Base-by-base conservation (phyloP, 805 yeast species). In the Wickerhamiella cacticola region DNA sequence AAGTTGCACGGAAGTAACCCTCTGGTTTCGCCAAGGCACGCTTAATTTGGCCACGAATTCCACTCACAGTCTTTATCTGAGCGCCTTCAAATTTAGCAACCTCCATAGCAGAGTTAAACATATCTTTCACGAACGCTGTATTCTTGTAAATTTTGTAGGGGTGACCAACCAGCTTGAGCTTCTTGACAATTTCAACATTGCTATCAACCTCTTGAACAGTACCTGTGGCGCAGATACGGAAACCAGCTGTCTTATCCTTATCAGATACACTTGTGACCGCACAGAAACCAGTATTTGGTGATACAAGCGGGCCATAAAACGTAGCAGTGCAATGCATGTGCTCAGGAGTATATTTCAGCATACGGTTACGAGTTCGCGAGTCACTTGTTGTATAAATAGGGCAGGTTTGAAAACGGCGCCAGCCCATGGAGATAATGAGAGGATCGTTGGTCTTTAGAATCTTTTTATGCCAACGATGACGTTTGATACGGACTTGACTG, bases 81-180 rank as follows among this genome's bases (percentile, higher is more conserved):
- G 98, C 98, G 50, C 99, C 99, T 68, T 92, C 98, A 61, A 92
- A 92, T 63, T 87, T 84, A 34, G 97, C 97, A 49, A 89, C 95
- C 67, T 92, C 99, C 66, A 92, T 71, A 0, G 94, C 75, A 51
- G 92, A 80, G 23, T 82, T 72, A 64, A 92, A 92, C 99, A 92
- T 92, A 59, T 89, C 96, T 66, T 86, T 89, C 60, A 92, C 81
- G 63, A 94, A 92, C 1, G 98, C 98, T 3, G 98, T 92, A 67
- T 92, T 92, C 61, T 86, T 80, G 77, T 81, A 89, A 42, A 92
- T 77, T 71, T 92, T 88, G 65, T 82, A 78, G 18, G 99, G 97
- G 63, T 86, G 75, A 44, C 99, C 99, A 34, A 92, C 95, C 49
- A 92, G 74, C 65, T 92, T 92, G 67, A 92, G 74, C 63, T 92